Evolutionary conservation across 805 yeast genomes (phyloP).

Genomic region (Ogataea naganishii): DNA sequence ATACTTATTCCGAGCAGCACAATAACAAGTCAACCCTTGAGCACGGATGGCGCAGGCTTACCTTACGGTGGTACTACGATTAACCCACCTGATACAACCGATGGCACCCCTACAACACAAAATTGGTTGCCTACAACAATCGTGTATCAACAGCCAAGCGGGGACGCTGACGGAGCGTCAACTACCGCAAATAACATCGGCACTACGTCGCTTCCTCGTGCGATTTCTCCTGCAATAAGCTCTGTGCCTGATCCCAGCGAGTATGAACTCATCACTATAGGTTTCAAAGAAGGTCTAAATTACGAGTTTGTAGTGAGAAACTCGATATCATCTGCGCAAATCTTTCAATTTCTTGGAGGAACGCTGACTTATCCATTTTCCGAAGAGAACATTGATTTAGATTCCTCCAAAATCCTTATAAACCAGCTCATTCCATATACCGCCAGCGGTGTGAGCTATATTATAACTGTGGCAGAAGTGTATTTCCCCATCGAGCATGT

Average conservation of each 20-base stretch:
- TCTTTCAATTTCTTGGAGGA: conserved; percentile 75
- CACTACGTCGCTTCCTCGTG: conserved; percentile 60
- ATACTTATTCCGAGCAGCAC: no score
- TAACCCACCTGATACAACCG: background rate
- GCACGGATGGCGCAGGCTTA: background rate
- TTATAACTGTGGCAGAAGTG: conserved; percentile 83
- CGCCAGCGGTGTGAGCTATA: conserved; percentile 44
- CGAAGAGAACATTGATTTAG: conserved; percentile 11
- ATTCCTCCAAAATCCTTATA: conserved; percentile 42
- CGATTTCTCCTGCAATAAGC: conserved; percentile 55
- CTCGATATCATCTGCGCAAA: conserved; percentile 73
- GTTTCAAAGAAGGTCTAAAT: conserved; percentile 71
- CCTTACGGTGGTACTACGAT: background rate
- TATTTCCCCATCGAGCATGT: conserved; percentile 61
- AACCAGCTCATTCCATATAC: conserved; percentile 69
- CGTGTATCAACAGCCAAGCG: conserved; percentile 22
- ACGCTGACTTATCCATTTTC: conserved; percentile 57
- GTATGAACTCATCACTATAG: conserved; percentile 57
- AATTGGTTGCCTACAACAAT: conserved; percentile 38
- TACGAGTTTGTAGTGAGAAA: conserved; percentile 75
- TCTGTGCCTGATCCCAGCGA: conserved; percentile 38
- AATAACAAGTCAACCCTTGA: no score
- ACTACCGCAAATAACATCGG: conserved; percentile 23
- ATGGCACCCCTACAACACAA: conserved; percentile 8
- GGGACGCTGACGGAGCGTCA: conserved; percentile 18